Evolutionary conservation across 768 basidiomycete species (phyloP), one percentile per base, ranked within the genome.

Genomic region (Daedaleopsis sinensis): DNA sequence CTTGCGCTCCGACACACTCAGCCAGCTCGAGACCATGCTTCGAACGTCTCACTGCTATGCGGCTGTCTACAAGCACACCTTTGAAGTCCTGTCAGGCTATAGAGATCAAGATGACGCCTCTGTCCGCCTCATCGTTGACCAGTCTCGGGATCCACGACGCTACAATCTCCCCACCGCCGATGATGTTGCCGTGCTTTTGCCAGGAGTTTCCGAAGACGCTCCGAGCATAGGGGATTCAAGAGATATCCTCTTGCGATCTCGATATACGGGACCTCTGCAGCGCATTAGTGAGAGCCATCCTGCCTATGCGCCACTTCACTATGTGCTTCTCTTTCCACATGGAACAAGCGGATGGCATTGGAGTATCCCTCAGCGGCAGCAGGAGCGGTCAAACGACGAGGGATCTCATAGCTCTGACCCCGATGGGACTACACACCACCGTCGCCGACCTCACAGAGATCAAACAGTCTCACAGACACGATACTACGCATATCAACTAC

Each of bases 121-220:
- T 0, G n/a, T 46, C n/a, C 21, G 44, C 18, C 44, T 46, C 18
- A 15, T 18, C 1, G 18, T 46, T 1, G 3, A 46, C 9, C 16
- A 13, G 0, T 1, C 44, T 21, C 24, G 48, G 55, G 79, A 82
- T 69, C 65, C 46, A 0, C 65, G 77, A 7, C 54, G 72, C 16
- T 81, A 84, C 56, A 83, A 84, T 62, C 58, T 78, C 0, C 82
- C 82, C 1, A 78, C 75, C 46, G 70, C 74, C 0, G 65, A 75
- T 58, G 44, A 46, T 5, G 21, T 46, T 5, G 44, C 44, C 2
- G 44, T 46, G 4, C 18, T 46, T 46, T 18, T 46, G 15, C 44
- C 44, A 0, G 44, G 44, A n/a, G n/a, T n/a, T n/a, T n/a, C n/a
- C n/a, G n/a, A n/a, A n/a, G n/a, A n/a, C n/a, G n/a, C n/a, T 32